Conservation (phyloP, 306 rosid species). For the Quillaja saponaria region DNA sequence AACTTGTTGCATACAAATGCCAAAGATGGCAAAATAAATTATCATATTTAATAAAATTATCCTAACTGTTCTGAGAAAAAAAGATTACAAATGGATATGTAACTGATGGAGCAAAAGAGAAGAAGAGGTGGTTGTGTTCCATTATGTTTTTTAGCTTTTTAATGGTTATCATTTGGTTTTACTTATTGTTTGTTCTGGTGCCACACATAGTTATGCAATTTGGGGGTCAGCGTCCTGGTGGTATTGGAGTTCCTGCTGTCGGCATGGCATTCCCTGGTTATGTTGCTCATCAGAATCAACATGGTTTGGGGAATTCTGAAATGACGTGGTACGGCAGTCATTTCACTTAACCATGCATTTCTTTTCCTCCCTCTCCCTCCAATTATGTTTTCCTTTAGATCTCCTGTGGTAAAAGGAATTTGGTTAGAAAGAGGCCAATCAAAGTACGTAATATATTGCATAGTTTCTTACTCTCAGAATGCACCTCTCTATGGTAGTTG, state of each 20-base stretch:
- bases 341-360: neutral
- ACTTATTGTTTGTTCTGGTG: neutral
- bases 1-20: no score
- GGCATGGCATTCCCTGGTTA: slow-evolving; percentile 99
- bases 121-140: neutral
- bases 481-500: no score
- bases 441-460: neutral
- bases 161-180: neutral
- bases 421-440: neutral
- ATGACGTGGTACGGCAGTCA: slow-evolving; percentile 71
- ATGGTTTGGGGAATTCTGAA: slow-evolving; percentile 87
- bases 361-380: neutral
- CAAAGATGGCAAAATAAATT: no score
- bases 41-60: no score
- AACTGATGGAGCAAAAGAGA: neutral
- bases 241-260: slow-evolving; percentile 97
- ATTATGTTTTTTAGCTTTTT: neutral
- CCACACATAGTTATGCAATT: slow-evolving; percentile 84
- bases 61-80: no score
- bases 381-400: slow-evolving; percentile 6
- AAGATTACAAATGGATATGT: no score
- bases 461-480: no score
- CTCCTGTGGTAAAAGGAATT: neutral
- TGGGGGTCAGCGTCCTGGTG: slow-evolving; percentile 96
- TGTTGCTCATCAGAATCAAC: slow-evolving; percentile 84